Base-by-base conservation (phyloP, 2,329 filamentous ascomycete genomes). In the Cladophialophora psammophila region DNA sequence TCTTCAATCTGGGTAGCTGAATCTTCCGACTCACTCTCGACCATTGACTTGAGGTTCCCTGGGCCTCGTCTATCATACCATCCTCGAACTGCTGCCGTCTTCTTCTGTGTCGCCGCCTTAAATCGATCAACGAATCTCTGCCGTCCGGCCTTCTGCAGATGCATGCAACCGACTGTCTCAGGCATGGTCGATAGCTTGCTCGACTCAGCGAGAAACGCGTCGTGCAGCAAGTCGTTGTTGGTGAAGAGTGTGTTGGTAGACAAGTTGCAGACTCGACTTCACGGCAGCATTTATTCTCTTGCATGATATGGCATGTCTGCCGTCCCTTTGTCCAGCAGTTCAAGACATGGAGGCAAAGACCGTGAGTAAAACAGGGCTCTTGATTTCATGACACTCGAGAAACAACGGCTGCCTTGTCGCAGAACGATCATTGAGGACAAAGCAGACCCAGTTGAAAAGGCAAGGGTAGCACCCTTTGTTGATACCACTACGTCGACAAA, bases 101-200 rank as follows among this genome's bases (percentile, higher is more conserved):
- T 66, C 54, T 66, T 64, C 48, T 53, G 54, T 12, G 55, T 40
- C 26, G 35, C 52, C 13, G 54, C 62, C 26, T 56, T 52, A 18
- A 64, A 32, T 38, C 59, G 42, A 36, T 38, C 55, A 31, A 53
- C 48, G 34, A 64, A 38, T 34, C n/a, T 64, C 48, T 13, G 31
- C 32, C 32, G 12, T 38, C 35, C 48, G 1, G 4, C n/a, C n/a
- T 35, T 26, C 5, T 32, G 36, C 7, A 13, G 31, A 7, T 20
- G 40, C n/a, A 26, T 15, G n/a, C n/a, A 26, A 26, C 20, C 8
- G 42, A 52, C 32, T 53, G 6, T 42, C 18, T 18, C 31, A 12
- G 1, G 32, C 32, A 20, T 61, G 59, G n/a, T 53, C 36, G 9
- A 26, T 40, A 8, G 45, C 18, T 35, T 31, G 45, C 9, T 26